These are phyloP conservation scores for Phialophora chinensis DNA, from an alignment of 2,329 filamentous ascomycete species.

Conservation along the genomic window DNA sequence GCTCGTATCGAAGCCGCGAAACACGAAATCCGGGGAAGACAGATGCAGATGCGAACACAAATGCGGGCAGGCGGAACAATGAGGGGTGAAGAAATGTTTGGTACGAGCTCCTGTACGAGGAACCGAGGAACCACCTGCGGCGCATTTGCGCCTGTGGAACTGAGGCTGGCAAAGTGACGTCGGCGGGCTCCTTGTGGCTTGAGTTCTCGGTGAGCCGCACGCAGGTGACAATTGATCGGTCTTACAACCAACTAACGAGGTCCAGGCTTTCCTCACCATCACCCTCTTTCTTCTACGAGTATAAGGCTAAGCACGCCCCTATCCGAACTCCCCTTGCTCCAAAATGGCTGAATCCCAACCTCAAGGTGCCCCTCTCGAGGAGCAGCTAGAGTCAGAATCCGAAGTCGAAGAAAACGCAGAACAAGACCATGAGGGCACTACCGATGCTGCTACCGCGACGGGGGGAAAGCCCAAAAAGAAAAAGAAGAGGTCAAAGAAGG, in stretches of 20 bases:
- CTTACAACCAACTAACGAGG: background rate
- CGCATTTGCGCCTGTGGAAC: background rate
- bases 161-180: background rate
- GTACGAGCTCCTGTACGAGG: background rate
- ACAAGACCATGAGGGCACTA: slow-evolving; percentile 8
- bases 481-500: slow-evolving; percentile 40
- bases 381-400: slow-evolving; percentile 36
- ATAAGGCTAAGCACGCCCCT: background rate
- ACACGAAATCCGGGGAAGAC: background rate
- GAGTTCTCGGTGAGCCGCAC: background rate
- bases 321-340: background rate
- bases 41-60: background rate
- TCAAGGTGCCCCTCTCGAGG: slow-evolving; percentile 20
- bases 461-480: slow-evolving; percentile 35
- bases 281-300: background rate
- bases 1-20: background rate
- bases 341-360: slow-evolving; percentile 24
- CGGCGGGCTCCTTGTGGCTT: background rate
- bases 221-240: background rate
- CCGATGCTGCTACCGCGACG: slow-evolving; percentile 17
- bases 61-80: slow-evolving; percentile 8
- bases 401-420: slow-evolving; percentile 33
- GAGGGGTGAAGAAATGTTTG: background rate
- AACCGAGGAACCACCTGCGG: background rate
- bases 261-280: background rate